Evolutionary conservation across 1,139 yeast species (phyloP).

Genomic region (Diutina pseudorugosa): DNA sequence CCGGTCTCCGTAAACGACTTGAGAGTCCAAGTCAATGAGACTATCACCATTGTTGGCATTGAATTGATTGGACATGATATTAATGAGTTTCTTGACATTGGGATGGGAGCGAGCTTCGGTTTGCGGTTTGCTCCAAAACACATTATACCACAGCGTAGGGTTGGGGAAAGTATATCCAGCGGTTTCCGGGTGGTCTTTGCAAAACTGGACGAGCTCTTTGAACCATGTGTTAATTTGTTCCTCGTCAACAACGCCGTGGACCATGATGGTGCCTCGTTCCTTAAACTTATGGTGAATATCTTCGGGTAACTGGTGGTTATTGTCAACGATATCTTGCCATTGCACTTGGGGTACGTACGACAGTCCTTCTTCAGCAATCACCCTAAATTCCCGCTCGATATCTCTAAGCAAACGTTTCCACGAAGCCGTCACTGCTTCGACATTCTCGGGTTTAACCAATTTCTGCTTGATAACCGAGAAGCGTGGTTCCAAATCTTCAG

Average conservation of each 20-base stretch:
- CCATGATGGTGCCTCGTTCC: conserved; percentile 12
- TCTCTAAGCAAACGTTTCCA: conserved; percentile 14
- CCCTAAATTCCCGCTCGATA: conserved; percentile 10
- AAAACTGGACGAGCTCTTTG: conserved; percentile 12
- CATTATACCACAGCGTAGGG: conserved; percentile 12
- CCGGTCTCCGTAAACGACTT: conserved; percentile 26
- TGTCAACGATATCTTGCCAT: conserved; percentile 10
- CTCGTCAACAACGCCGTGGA: conserved; percentile 13
- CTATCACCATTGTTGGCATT: conserved; percentile 14
- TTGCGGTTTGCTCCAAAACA: conserved; percentile 34
- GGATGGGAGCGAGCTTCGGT: conserved; percentile 31
- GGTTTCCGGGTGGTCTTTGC: conserved; percentile 17
- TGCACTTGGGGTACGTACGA: conserved; percentile 11
- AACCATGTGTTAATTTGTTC: conserved; percentile 12
- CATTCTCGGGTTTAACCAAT: conserved; percentile 13
- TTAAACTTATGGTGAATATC: conserved; percentile 8
- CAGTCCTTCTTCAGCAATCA: conserved; percentile 10
- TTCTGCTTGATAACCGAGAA: conserved; percentile 9
- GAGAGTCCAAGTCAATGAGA: conserved; percentile 11
- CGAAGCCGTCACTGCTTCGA: conserved; percentile 12
- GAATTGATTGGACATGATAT: conserved; percentile 21
- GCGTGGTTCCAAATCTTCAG: conserved; percentile 9
- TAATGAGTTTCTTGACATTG: conserved; percentile 17
- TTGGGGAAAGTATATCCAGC: conserved; percentile 20
- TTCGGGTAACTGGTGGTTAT: conserved; percentile 9